Evolutionary conservation across 192 early-diverging fungal species (phyloP).

Genomic region (Umbelopsis vinacea): DNA sequence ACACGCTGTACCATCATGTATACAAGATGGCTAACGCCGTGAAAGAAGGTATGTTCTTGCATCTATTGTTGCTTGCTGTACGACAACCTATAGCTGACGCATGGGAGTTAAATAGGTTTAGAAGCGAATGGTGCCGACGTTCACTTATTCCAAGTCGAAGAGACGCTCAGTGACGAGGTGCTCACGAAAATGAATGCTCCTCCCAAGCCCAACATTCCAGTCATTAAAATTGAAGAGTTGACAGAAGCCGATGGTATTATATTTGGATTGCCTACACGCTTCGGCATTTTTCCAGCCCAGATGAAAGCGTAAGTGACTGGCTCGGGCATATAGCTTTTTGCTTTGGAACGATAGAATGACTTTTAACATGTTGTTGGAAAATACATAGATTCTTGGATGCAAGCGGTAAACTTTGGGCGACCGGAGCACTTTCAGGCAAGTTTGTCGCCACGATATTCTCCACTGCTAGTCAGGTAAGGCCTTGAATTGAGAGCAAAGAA

Average conservation of each 20-base stretch:
- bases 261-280: conserved; percentile 69
- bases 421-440: conserved; percentile 68
- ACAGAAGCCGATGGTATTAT: conserved; percentile 56
- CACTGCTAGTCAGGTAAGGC: conserved; percentile 58
- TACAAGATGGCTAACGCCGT: conserved; percentile 66
- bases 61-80: neutral
- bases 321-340: neutral
- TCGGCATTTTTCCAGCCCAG: conserved; percentile 76
- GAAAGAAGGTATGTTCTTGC: conserved; percentile 54
- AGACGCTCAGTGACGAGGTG: conserved; percentile 63
- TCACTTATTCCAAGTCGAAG: conserved; percentile 56
- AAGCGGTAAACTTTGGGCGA: conserved; percentile 45
- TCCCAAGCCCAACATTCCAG: conserved; percentile 49
- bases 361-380: neutral
- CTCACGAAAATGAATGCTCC: conserved; percentile 59
- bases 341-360: neutral
- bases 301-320: conserved; percentile 57
- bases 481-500: neutral
- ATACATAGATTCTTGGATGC: conserved; percentile 37
- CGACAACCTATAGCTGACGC: conserved; percentile 45
- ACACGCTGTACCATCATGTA: conserved; percentile 76
- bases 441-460: conserved; percentile 76
- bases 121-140: conserved; percentile 46
- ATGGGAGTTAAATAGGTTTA: conserved; percentile 59
- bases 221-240: conserved; percentile 42